Conservation (phyloP, 2,329 filamentous ascomycete genomes). For the Cylindrodendrum hubeiense region DNA sequence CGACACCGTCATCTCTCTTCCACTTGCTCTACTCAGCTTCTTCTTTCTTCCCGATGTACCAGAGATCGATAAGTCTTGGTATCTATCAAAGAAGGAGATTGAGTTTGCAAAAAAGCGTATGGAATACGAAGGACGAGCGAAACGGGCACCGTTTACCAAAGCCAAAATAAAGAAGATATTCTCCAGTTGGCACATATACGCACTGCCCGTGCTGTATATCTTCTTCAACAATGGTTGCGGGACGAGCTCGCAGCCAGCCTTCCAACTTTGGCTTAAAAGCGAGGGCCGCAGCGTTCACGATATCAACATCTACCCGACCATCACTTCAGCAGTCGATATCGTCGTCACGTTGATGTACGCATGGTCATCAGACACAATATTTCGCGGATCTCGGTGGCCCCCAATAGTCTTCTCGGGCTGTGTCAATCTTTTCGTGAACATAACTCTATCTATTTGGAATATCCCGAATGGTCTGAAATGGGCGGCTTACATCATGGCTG, state of each 20-base stretch:
- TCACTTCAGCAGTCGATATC: constrained; percentile 65
- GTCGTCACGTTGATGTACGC: constrained; percentile 72
- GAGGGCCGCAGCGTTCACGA: constrained; percentile 54
- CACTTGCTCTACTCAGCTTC: constrained; percentile 47
- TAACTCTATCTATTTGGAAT: constrained; percentile 56
- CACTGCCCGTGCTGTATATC: constrained; percentile 69
- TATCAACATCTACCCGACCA: constrained; percentile 70
- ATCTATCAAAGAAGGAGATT: constrained; percentile 39
- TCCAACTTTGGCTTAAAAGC: constrained; percentile 61
- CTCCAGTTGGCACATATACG: constrained; percentile 73
- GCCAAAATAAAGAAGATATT: constrained; percentile 71
- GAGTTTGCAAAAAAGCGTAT: constrained; percentile 45
- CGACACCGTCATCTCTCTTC: constrained; percentile 49
- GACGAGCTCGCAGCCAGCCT: constrained; percentile 65
- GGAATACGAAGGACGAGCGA: constrained; percentile 57
- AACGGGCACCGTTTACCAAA: constrained; percentile 53
- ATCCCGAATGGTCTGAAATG: constrained; percentile 69
- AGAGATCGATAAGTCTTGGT: constrained; percentile 43
- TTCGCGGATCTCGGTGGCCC: constrained; percentile 71
- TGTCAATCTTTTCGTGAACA: constrained; percentile 54
- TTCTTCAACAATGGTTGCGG: constrained; percentile 71
- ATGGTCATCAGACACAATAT: constrained; percentile 72
- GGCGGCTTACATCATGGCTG: constrained; percentile 69
- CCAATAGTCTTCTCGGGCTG: constrained; percentile 68
- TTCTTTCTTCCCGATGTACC: constrained; percentile 47